Percentiles rank a stretch among this genome's conserved stretches.
Conservation (phyloP, 169 alveolate species). For the Cystoisospora suis region DNA sequence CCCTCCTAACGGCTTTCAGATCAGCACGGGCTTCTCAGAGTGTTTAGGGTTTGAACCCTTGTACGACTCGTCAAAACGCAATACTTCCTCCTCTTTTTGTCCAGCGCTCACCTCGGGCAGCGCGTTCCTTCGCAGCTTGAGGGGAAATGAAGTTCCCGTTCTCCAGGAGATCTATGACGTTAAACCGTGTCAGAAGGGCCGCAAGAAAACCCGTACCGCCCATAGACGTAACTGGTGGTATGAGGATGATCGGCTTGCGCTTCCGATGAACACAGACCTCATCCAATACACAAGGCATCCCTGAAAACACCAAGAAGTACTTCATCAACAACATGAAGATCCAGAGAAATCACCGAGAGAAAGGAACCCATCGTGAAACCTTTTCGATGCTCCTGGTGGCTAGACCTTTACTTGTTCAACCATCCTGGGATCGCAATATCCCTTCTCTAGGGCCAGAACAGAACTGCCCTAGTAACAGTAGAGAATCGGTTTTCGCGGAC, state of each 20-base stretch:
- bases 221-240: constrained; percentile 23
- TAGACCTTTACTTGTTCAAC: too few relatives aligned
- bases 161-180: constrained; percentile 9
- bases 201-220: background rate
- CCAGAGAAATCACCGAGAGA: too few relatives aligned
- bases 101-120: constrained; percentile 23
- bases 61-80: too few relatives aligned
- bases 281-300: constrained; percentile 37
- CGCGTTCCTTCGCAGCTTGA: background rate
- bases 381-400: too few relatives aligned
- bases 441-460: too few relatives aligned
- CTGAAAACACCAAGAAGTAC: background rate
- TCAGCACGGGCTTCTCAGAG: too few relatives aligned
- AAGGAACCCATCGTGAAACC: too few relatives aligned
- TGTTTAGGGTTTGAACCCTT: too few relatives aligned
- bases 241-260: constrained; percentile 42
- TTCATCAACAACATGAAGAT: background rate
- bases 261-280: constrained; percentile 58
- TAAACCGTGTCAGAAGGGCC: constrained; percentile 15
- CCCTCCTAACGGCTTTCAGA: too few relatives aligned
- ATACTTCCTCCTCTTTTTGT: background rate
- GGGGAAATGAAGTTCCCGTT: constrained; percentile 28
- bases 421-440: too few relatives aligned
- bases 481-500: too few relatives aligned
- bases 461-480: too few relatives aligned